phyloP scores from a whole-genome alignment of 1,139 yeast genomes.

The Blastobotrys niveus region DNA sequence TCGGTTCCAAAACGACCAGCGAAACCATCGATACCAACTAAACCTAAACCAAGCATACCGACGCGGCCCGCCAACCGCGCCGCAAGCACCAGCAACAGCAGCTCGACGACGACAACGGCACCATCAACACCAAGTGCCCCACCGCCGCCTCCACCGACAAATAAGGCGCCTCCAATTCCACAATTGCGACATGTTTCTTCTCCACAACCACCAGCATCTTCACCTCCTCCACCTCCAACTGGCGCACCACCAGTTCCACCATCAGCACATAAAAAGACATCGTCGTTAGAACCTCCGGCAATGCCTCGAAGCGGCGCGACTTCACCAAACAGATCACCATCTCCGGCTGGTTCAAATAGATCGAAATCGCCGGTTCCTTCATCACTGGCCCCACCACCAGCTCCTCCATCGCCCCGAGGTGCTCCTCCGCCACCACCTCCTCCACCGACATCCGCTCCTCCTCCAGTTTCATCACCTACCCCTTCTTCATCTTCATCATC shows the following conservation, averaged over 20 bases:
- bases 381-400: conserved; percentile 24
- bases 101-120: background rate
- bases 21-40: conserved; percentile 6
- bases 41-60: conserved; percentile 12
- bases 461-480: conserved; percentile 27
- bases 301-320: conserved; percentile 25
- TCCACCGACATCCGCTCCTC: conserved; percentile 22
- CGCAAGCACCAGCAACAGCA: conserved; percentile 1
- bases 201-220: conserved; percentile 21
- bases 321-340: conserved; percentile 21
- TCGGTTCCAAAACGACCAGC: conserved; percentile 23
- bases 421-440: conserved; percentile 25
- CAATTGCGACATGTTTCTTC: conserved; percentile 19
- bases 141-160: conserved; percentile 25
- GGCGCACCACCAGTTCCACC: conserved; percentile 20
- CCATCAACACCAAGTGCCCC: conserved; percentile 19
- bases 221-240: conserved; percentile 23
- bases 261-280: conserved; percentile 8
- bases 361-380: conserved; percentile 19
- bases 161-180: conserved; percentile 17
- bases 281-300: conserved; percentile 17
- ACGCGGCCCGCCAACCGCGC: background rate
- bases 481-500: conserved; percentile 31
- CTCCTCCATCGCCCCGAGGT: too few species aligned
- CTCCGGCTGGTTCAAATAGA: conserved; percentile 23